A percentile compares a stretch with the other conserved stretches of the same genome.
phyloP scores from a whole-genome alignment of 805 yeast species.

The Lipomyces mesembrius region DNA sequence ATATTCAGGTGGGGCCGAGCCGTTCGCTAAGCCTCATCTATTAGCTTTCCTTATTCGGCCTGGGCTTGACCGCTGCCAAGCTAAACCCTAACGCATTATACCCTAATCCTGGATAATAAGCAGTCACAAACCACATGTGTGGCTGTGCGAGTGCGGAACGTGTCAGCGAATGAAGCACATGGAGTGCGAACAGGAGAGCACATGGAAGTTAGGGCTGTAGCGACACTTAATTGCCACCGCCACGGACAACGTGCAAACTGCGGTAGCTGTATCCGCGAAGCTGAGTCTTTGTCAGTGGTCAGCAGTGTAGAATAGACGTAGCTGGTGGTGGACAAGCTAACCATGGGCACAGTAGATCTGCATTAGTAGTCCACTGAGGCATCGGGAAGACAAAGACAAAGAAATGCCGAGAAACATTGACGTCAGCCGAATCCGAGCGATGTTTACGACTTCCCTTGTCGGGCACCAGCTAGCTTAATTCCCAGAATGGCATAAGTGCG shows the following conservation, averaged over 20 bases:
- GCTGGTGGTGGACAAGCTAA: background rate
- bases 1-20: background rate
- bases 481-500: background rate
- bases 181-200: background rate
- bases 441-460: constrained; percentile 2
- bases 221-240: background rate
- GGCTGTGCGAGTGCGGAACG: background rate
- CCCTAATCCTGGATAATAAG: background rate
- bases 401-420: background rate
- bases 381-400: background rate
- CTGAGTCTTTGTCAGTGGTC: background rate
- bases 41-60: background rate
- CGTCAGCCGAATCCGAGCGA: background rate
- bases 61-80: background rate
- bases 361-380: background rate
- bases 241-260: background rate
- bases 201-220: background rate
- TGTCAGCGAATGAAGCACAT: background rate
- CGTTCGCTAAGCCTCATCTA: background rate
- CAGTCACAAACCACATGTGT: background rate
- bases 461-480: background rate
- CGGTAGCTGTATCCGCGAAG: background rate
- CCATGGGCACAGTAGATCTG: background rate
- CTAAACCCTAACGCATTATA: background rate
- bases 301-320: background rate